These are phyloP conservation scores for Aegilops longissima DNA, from an alignment of 176 grass and related monocot species.

Conservation along the genomic window DNA sequence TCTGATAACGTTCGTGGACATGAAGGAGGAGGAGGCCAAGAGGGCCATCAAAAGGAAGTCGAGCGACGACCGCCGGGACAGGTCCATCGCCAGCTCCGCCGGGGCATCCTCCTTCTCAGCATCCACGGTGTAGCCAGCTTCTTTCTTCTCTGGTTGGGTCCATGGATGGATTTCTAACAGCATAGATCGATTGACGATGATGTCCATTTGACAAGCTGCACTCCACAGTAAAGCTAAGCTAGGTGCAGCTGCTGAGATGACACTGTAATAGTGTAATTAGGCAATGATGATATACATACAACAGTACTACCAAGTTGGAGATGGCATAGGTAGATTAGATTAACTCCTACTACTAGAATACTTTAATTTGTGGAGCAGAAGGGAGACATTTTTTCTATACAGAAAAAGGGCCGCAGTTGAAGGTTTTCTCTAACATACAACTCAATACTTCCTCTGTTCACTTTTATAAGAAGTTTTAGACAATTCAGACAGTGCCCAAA, in stretches of 20 bases:
- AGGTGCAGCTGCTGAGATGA: not conserved
- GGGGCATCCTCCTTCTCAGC: not conserved
- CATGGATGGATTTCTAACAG: not conserved
- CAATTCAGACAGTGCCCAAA: no score
- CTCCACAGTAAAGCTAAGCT: not conserved
- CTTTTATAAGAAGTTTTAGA: no score
- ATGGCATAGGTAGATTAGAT: not conserved
- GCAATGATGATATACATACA: not conserved
- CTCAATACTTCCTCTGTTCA: no score
- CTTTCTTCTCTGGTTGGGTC: not conserved
- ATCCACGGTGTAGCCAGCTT: conserved; percentile 9
- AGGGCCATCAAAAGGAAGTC: conserved; percentile 63
- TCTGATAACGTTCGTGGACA: conserved; percentile 73
- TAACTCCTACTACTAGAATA: not conserved
- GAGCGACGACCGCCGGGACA: conserved; percentile 13
- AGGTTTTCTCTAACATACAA: no score
- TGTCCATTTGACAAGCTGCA: not conserved
- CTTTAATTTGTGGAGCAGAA: not conserved
- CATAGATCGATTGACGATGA: not conserved
- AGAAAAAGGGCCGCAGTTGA: not conserved
- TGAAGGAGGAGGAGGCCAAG: conserved; percentile 82
- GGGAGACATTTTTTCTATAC: not conserved
- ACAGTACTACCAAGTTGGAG: not conserved
- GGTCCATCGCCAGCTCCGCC: conserved; percentile 22
- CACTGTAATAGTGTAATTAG: conserved; percentile 2